These are phyloP conservation scores for Emericellopsis terricola DNA, from an alignment of 495 filamentous ascomycete genomes.

Conservation along the genomic window DNA sequence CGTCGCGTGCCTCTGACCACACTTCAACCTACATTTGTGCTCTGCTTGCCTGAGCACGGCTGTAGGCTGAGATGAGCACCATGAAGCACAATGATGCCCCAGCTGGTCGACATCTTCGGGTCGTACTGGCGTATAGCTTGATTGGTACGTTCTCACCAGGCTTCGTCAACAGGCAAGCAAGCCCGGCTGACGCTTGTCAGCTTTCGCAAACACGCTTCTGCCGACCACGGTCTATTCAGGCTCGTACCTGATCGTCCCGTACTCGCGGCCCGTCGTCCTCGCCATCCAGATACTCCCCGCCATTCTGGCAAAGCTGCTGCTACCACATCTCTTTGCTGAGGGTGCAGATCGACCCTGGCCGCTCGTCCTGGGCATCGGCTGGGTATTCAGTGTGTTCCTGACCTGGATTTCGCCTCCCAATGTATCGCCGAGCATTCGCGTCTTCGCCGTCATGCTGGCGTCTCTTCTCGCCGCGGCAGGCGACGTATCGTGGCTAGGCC, in stretches of 20 bases:
- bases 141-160: background rate
- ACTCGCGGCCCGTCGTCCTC: background rate
- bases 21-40: too few relatives aligned
- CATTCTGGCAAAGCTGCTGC: background rate
- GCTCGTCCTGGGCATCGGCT: background rate
- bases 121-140: too few relatives aligned
- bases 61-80: too few relatives aligned
- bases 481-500: background rate
- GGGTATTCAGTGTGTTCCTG: background rate
- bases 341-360: background rate
- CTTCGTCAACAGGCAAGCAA: too few relatives aligned
- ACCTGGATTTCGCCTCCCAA: background rate
- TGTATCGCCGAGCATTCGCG: background rate
- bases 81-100: too few relatives aligned
- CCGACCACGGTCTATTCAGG: background rate
- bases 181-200: too few relatives aligned
- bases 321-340: background rate
- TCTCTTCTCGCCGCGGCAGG: background rate
- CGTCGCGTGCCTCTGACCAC: too few relatives aligned
- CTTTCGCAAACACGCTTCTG: slow-evolving; percentile 1
- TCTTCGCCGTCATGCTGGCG: background rate
- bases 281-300: slow-evolving; percentile 1
- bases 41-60: too few relatives aligned
- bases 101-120: too few relatives aligned
- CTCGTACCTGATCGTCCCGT: slow-evolving; percentile 2